Evolutionary conservation across 139 green algal species (phyloP).

Genomic region (Chlamydomonas schloesseri): DNA sequence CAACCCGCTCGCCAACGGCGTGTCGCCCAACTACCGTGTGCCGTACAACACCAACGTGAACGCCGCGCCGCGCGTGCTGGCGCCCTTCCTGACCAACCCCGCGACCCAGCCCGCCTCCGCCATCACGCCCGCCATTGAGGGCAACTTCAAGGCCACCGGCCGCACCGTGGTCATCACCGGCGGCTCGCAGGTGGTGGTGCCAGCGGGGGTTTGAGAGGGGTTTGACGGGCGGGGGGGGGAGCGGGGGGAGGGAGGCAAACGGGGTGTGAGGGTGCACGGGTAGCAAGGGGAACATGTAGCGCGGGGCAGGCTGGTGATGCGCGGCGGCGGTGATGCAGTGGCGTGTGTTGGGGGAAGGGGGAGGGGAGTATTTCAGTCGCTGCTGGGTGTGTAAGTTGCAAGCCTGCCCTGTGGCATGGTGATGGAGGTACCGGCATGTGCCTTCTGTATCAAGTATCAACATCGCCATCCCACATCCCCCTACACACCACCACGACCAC

Average conservation of each 20-base stretch:
- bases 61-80: not conserved
- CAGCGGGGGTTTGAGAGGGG: not conserved
- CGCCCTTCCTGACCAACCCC: conserved; percentile 2
- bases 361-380: no score
- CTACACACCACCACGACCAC: no score
- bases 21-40: conserved; percentile 1
- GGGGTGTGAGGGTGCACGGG: no score
- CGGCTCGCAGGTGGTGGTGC: conserved; percentile 53
- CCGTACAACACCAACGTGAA: conserved; percentile 44
- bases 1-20: not conserved
- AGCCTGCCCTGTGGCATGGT: no score
- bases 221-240: not conserved
- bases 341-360: no score
- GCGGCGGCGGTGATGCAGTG: no score
- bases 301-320: no score
- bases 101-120: not conserved
- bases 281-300: no score
- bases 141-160: conserved; percentile 56
- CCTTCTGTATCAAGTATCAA: no score
- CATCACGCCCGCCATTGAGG: conserved; percentile 19
- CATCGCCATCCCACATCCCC: no score
- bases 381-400: no score
- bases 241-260: not conserved
- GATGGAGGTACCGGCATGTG: no score
- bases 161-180: conserved; percentile 69